Evolutionary conservation across 768 basidiomycete genomes (phyloP).

Genomic region (Leccinum subtestaceum): DNA sequence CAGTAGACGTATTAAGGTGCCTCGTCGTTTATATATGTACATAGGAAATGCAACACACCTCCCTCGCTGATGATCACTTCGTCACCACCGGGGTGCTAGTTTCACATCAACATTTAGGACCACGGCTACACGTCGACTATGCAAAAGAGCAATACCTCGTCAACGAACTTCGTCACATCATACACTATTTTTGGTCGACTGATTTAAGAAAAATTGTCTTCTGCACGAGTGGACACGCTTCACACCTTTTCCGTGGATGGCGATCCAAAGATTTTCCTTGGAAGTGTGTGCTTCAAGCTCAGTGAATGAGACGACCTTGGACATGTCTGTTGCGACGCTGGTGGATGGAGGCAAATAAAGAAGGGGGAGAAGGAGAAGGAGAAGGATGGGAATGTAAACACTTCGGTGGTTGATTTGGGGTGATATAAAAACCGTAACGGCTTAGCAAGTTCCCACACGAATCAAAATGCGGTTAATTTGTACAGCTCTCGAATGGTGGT

Average conservation of each 20-base stretch:
- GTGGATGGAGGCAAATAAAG: conserved; percentile 11
- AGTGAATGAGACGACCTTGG: conserved; percentile 63
- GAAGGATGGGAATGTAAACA: conserved; percentile 3
- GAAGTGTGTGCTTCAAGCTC: conserved; percentile 75
- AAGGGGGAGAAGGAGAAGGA: conserved; percentile 1
- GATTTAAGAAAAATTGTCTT: neutral
- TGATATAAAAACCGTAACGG: conserved; percentile 19
- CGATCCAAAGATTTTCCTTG: conserved; percentile 76
- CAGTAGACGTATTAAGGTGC: conserved; percentile 4
- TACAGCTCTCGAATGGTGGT: neutral
- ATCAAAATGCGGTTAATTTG: conserved; percentile 1
- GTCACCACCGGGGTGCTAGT: conserved; percentile 94
- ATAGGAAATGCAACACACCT: conserved; percentile 49
- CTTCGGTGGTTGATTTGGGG: neutral
- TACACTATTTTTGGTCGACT: conserved; percentile 60
- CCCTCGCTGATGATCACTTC: conserved; percentile 94
- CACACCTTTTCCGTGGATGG: conserved; percentile 82
- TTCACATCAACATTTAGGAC: conserved; percentile 2
- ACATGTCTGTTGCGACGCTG: conserved; percentile 29
- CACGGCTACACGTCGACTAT: neutral
- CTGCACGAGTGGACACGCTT: neutral
- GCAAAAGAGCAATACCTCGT: conserved; percentile 62
- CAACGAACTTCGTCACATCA: conserved; percentile 89
- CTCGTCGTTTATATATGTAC: neutral
- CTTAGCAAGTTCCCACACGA: conserved; percentile 30